A percentile compares a stretch with the other conserved stretches of the same genome.
Evolutionary conservation across 306 rosid genomes (phyloP).

Genomic region (Medicago lupulina): DNA sequence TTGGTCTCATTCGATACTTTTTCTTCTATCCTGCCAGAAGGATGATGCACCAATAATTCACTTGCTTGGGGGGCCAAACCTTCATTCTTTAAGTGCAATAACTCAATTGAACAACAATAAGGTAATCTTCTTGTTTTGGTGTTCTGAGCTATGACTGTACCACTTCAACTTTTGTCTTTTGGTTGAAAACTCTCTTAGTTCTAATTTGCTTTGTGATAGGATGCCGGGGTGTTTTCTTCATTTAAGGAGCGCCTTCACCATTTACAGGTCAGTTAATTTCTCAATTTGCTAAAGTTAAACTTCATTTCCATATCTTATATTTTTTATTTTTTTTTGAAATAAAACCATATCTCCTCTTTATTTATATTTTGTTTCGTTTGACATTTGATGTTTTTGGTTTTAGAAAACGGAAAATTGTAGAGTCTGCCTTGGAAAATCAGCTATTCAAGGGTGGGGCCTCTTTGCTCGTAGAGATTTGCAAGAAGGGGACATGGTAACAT

Average conservation of each 20-base stretch:
- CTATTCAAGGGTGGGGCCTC: slow-evolving; percentile 98
- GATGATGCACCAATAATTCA: slow-evolving; percentile 64
- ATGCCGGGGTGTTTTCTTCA: slow-evolving; percentile 62
- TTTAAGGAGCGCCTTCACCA: slow-evolving; percentile 75
- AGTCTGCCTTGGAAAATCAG: slow-evolving; percentile 88
- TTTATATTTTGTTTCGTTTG: background rate
- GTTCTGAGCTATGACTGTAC: slow-evolving; percentile 30
- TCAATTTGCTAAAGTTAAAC: slow-evolving; percentile 32
- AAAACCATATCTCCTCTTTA: slow-evolving; percentile 2
- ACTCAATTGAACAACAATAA: slow-evolving; percentile 52
- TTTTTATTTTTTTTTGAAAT: background rate
- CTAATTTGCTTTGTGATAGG: slow-evolving; percentile 57
- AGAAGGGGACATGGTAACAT: slow-evolving; percentile 93
- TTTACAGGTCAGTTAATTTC: slow-evolving; percentile 63
- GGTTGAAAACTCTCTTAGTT: slow-evolving; percentile 10
- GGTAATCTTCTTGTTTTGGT: slow-evolving; percentile 55
- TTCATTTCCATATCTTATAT: slow-evolving; percentile 22
- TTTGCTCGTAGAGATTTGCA: slow-evolving; percentile 85
- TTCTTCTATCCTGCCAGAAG: slow-evolving; percentile 51
- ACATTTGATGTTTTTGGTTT: slow-evolving; percentile 38
- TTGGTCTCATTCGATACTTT: slow-evolving; percentile 35
- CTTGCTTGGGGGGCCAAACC: slow-evolving; percentile 68
- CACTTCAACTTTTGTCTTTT: background rate
- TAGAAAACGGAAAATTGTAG: slow-evolving; percentile 77
- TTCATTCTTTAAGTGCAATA: slow-evolving; percentile 70